Base-by-base conservation (phyloP, 371 early-diverging fungal species). In the Chytridium lagenaria region DNA sequence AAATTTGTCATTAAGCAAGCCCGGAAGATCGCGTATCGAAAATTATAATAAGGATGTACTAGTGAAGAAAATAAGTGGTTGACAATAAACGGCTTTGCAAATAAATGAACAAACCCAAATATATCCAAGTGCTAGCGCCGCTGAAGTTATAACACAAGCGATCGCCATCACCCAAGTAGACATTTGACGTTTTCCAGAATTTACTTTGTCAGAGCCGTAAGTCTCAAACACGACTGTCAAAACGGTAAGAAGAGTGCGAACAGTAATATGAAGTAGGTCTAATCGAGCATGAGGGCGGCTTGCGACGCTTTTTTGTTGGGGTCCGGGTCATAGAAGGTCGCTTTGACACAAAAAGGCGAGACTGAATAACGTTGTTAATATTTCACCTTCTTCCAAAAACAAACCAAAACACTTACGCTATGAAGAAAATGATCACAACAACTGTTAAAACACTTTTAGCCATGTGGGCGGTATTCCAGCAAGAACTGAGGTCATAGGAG, bases 321-420 rank as follows among this genome's bases (percentile, higher is more conserved):
- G 80, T 83, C 83, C 1, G 78, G 75, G n/a, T 83, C 81, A 70
- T 81, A 83, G 59, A 79, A 79, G 33, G 81, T 79, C 34, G 74
- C 75, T 1, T 65, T 68, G 7, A 78, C 79, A 12, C 78, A 69
- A 1, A 77, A 49, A 0, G 76, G 74, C 37, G 79, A 52, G 36
- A 55, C 22, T n/a, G 16, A 59, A 28, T 0, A 44, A 1, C 10
- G 26, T 26, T 26, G n/a, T 44, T 19, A 19, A 44, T 44, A 50
- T 44, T 34, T 23, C 1, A n/a, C n/a, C n/a, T n/a, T n/a, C n/a
- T n/a, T n/a, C n/a, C n/a, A n/a, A n/a, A n/a, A n/a, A n/a, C n/a
- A n/a, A n/a, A n/a, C n/a, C n/a, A n/a, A n/a, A n/a, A n/a, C 19
- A 2, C 72, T 66, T 52, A 76, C 76, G 1, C 3, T 10, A 78